Evolutionary conservation across 495 filamentous ascomycete genomes (phyloP).

Genomic region (Penicillium simplicissimum): DNA sequence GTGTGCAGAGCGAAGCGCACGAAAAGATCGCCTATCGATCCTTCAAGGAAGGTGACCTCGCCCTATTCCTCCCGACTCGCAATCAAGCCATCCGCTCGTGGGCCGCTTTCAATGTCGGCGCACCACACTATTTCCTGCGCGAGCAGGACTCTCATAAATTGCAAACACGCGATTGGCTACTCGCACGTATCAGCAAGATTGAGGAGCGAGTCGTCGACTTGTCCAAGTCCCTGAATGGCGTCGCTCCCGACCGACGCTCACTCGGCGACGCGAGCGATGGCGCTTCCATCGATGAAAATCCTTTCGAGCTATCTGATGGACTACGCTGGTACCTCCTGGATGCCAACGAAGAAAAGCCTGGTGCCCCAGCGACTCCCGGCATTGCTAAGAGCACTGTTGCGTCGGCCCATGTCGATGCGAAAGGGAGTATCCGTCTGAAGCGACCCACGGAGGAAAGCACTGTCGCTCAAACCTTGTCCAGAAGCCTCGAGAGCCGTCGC

Average conservation of each 20-base stretch:
- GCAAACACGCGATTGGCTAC: constrained; percentile 81
- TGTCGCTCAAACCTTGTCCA: constrained; percentile 77
- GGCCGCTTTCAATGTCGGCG: constrained; percentile 97
- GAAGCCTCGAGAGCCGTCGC: constrained; percentile 84
- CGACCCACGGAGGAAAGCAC: constrained; percentile 53
- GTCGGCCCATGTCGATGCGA: constrained; percentile 82
- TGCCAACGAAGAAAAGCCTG: constrained; percentile 88
- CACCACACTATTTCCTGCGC: constrained; percentile 93
- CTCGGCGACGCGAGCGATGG: constrained; percentile 56
- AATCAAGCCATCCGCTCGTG: constrained; percentile 93
- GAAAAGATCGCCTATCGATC: constrained; percentile 96
- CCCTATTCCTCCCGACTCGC: constrained; percentile 89
- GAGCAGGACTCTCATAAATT: constrained; percentile 90
- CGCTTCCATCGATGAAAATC: constrained; percentile 84
- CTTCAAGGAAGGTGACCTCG: constrained; percentile 96
- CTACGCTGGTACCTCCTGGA: constrained; percentile 95
- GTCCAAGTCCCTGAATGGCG: constrained; percentile 66
- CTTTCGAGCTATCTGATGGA: constrained; percentile 94
- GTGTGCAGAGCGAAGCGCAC: constrained; percentile 82
- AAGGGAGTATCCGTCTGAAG: constrained; percentile 65
- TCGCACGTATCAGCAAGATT: constrained; percentile 88
- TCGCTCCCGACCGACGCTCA: constrained; percentile 57
- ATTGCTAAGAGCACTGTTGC: constrained; percentile 87
- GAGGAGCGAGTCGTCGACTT: constrained; percentile 94
- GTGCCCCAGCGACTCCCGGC: constrained; percentile 89